These are phyloP conservation scores for Aspergillus quadrilineatus DNA, from an alignment of 2,329 filamentous ascomycete species.

Conservation along the genomic window DNA sequence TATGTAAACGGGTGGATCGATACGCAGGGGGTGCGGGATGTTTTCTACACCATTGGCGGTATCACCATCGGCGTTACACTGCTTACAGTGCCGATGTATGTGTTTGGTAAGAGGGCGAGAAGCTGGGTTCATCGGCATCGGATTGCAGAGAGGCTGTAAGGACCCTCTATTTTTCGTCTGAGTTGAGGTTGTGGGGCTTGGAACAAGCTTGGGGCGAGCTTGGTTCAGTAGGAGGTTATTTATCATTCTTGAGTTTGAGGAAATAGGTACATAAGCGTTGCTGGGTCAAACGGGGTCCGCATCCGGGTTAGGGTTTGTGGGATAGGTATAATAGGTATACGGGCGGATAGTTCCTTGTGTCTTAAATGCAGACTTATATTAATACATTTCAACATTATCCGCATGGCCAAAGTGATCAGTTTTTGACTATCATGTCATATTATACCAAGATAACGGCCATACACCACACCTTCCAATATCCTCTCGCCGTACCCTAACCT, in stretches of 20 bases:
- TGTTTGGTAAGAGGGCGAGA: conserved; percentile 24
- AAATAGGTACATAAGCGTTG: neutral
- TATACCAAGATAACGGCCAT: neutral
- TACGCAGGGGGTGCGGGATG: conserved; percentile 36
- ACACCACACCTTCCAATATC: neutral
- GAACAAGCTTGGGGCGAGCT: neutral
- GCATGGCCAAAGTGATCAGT: neutral
- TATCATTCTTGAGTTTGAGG: neutral
- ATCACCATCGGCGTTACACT: conserved; percentile 35
- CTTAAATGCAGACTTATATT: neutral
- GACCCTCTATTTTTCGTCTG: neutral
- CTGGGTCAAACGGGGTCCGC: neutral
- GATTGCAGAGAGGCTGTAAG: conserved; percentile 19
- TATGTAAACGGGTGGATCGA: conserved; percentile 44
- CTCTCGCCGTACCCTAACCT: too few species aligned
- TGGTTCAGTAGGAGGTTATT: neutral
- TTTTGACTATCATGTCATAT: neutral
- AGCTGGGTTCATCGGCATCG: conserved; percentile 24
- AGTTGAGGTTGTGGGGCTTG: neutral
- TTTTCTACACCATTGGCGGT: conserved; percentile 41
- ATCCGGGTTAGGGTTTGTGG: neutral
- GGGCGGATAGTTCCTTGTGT: too few species aligned
- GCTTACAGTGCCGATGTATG: conserved; percentile 28
- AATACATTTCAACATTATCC: neutral
- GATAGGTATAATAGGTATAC: neutral